Evolutionary conservation across 768 basidiomycete species (phyloP).

Genomic region (Russula vinacea): DNA sequence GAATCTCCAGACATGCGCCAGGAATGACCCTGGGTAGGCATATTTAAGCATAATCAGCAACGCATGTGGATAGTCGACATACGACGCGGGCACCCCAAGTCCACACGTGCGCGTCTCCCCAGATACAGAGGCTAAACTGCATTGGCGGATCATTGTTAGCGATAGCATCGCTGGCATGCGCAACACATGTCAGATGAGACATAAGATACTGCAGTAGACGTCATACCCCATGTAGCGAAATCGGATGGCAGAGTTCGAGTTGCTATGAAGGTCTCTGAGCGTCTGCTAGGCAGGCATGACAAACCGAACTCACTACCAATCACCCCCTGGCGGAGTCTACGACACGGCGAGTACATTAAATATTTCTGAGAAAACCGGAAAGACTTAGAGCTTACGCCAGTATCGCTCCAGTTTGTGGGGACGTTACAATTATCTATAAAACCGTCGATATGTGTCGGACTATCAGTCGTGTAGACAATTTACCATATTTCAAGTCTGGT

Average conservation of each 20-base stretch:
- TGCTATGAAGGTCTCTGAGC: slow-evolving; percentile 35
- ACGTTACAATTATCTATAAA: slow-evolving; percentile 51
- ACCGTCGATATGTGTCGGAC: background rate
- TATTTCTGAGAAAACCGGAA: background rate
- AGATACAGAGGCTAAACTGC: slow-evolving; percentile 51
- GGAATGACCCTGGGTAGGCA: slow-evolving; percentile 44
- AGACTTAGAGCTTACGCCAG: slow-evolving; percentile 33
- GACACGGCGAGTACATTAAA: background rate
- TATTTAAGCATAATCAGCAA: background rate
- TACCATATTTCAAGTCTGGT: slow-evolving; percentile 48
- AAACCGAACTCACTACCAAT: slow-evolving; percentile 48
- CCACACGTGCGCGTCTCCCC: slow-evolving; percentile 56
- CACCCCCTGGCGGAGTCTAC: slow-evolving; percentile 39
- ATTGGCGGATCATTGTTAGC: slow-evolving; percentile 45
- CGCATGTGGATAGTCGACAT: slow-evolving; percentile 22
- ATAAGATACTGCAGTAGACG: background rate
- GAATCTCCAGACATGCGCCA: slow-evolving; percentile 54
- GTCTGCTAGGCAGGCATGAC: background rate
- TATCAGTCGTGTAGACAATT: slow-evolving; percentile 10
- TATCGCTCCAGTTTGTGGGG: slow-evolving; percentile 51
- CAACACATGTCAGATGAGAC: background rate
- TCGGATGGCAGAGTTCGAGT: slow-evolving; percentile 56
- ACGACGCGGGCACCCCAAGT: slow-evolving; percentile 56
- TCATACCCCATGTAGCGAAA: slow-evolving; percentile 55
- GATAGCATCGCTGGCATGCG: slow-evolving; percentile 43